phyloP scores from a whole-genome alignment of 2,329 filamentous ascomycete genomes.

The Niveomyces coronatus region DNA sequence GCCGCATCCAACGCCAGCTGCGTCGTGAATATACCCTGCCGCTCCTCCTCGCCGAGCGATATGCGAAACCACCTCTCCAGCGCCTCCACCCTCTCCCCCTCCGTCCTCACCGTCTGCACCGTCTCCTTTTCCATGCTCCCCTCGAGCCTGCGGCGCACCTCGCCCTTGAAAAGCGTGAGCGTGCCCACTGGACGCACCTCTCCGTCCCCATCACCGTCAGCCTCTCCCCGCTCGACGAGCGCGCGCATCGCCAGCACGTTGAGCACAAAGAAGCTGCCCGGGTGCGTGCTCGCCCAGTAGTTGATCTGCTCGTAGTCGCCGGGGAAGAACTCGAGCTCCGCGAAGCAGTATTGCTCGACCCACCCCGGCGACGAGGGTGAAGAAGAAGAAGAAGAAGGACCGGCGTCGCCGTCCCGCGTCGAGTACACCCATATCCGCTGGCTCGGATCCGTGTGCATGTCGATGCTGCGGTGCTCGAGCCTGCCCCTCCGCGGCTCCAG shows the following conservation, averaged over 20 bases:
- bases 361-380: slow-evolving; percentile 31
- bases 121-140: slow-evolving; percentile 25
- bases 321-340: slow-evolving; percentile 36
- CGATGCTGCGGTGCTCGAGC: slow-evolving; percentile 26
- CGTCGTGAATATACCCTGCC: slow-evolving; percentile 34
- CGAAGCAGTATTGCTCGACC: slow-evolving; percentile 40
- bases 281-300: slow-evolving; percentile 24
- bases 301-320: slow-evolving; percentile 39
- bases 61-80: slow-evolving; percentile 41
- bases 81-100: slow-evolving; percentile 37
- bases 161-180: slow-evolving; percentile 31
- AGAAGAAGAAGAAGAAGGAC: too few species aligned
- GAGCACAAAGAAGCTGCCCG: slow-evolving; percentile 28
- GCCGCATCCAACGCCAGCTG: slow-evolving; percentile 15
- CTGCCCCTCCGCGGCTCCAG: slow-evolving; percentile 35
- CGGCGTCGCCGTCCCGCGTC: slow-evolving; percentile 16
- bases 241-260: slow-evolving; percentile 25
- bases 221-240: slow-evolving; percentile 16
- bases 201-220: neutral
- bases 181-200: slow-evolving; percentile 22
- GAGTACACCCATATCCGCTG: slow-evolving; percentile 32
- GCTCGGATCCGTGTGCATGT: slow-evolving; percentile 21
- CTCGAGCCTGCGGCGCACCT: slow-evolving; percentile 32
- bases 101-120: slow-evolving; percentile 32
- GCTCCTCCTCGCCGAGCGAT: slow-evolving; percentile 34